A percentile compares a stretch with the other conserved stretches of the same genome.
These are phyloP conservation scores for Epichloe glyceriae DNA, from an alignment of 2,329 filamentous ascomycete genomes.

Conservation along the genomic window DNA sequence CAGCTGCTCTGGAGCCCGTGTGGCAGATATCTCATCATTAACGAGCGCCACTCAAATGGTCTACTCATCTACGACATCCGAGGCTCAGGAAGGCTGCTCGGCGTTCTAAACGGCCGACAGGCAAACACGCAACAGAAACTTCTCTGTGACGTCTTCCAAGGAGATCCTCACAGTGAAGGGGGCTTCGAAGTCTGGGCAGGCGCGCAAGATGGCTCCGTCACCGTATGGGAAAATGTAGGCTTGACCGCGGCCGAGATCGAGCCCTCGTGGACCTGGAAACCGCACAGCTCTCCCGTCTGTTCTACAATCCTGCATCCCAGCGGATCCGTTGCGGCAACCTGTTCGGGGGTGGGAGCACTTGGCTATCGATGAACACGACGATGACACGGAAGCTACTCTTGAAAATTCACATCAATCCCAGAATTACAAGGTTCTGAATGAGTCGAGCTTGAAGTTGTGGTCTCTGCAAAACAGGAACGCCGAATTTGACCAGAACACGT, in stretches of 20 bases:
- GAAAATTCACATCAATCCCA: background rate
- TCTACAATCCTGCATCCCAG: constrained; percentile 37
- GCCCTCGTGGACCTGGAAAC: constrained; percentile 37
- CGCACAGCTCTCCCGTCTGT: constrained; percentile 34
- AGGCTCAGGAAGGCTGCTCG: constrained; percentile 42
- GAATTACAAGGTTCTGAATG: constrained; percentile 1
- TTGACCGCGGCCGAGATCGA: constrained; percentile 28
- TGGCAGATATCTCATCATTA: constrained; percentile 48
- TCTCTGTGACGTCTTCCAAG: constrained; percentile 39
- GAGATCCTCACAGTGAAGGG: constrained; percentile 16
- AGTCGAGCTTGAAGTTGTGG: constrained; percentile 8
- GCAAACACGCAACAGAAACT: constrained; percentile 43
- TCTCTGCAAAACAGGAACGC: background rate
- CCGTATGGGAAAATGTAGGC: constrained; percentile 46
- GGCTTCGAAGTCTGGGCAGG: constrained; percentile 53
- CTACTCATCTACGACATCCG: constrained; percentile 51
- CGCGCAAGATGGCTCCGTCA: constrained; percentile 37
- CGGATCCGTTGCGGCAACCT: constrained; percentile 43
- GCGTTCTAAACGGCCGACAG: constrained; percentile 36
- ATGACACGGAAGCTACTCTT: background rate
- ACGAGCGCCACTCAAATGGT: constrained; percentile 42
- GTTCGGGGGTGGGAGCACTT: constrained; percentile 39
- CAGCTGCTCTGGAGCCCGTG: constrained; percentile 51
- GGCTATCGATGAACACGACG: background rate
- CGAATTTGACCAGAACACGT: background rate